Conservation (phyloP, 345 rosid species). For the Sisymbrium altissimum region DNA sequence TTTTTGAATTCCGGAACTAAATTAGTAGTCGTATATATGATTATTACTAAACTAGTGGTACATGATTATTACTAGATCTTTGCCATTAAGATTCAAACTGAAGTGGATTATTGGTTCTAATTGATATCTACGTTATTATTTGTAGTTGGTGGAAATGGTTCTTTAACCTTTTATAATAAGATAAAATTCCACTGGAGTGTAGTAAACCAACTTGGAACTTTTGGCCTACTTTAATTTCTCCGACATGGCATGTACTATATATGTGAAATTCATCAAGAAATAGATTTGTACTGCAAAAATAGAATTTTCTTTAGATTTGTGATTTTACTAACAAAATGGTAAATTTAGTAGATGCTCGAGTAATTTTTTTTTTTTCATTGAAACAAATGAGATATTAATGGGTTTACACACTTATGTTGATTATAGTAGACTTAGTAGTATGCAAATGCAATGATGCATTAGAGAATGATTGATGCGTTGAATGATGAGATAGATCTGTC, state of each 20-base stretch:
- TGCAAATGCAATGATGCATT: slow-evolving; percentile 6
- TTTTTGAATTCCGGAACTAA: no score
- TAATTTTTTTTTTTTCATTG: not conserved
- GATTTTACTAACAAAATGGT: not conserved
- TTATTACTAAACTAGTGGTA: no score
- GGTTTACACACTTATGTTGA: not conserved
- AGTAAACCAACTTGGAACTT: not conserved
- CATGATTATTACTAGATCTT: not conserved
- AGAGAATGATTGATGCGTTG: slow-evolving; percentile 15
- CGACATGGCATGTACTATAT: not conserved
- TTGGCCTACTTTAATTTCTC: not conserved
- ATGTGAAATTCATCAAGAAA: not conserved
- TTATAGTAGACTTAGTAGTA: not conserved
- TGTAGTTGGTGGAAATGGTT: slow-evolving; percentile 12
- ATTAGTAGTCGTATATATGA: no score
- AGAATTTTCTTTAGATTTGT: not conserved
- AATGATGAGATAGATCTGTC: slow-evolving; percentile 21
- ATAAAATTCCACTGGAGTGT: not conserved
- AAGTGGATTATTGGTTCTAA: not conserved
- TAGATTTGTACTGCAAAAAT: not conserved
- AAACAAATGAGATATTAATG: not conserved
- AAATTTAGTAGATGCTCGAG: not conserved
- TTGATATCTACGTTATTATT: not conserved
- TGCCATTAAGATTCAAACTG: not conserved
- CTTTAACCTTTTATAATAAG: not conserved